These are phyloP conservation scores for Fusarium sp. DNA, from an alignment of 2,329 filamentous ascomycete species.

Conservation along the genomic window DNA sequence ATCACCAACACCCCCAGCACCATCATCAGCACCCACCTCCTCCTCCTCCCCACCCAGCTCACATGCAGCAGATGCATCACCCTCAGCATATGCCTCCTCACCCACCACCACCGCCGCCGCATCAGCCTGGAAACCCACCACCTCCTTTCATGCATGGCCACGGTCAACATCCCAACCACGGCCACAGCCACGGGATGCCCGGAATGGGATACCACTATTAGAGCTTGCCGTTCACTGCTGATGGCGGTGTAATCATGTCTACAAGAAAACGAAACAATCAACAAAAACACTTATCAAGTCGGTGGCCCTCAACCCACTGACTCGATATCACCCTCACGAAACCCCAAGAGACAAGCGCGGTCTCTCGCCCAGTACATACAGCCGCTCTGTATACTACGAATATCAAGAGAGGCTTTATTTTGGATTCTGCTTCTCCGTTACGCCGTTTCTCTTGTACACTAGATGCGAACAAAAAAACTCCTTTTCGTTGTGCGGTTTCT, in stretches of 20 bases:
- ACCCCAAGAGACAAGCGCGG: constrained; percentile 7
- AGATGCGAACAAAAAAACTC: constrained; percentile 18
- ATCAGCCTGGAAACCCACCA: constrained; percentile 35
- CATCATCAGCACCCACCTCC: constrained; percentile 23
- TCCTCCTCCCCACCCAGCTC: constrained; percentile 23
- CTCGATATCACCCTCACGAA: constrained; percentile 33
- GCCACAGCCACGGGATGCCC: constrained; percentile 40
- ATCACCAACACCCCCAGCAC: constrained; percentile 24
- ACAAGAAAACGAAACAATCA: not conserved
- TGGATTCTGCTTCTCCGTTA: constrained; percentile 35
- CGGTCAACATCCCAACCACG: constrained; percentile 21
- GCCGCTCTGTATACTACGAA: constrained; percentile 42
- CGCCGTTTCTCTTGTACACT: constrained; percentile 41
- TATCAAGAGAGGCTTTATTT: constrained; percentile 39
- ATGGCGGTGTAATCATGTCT: not conserved
- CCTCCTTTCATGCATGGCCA: constrained; percentile 42
- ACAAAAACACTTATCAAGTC: constrained; percentile 20
- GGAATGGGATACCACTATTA: constrained; percentile 47
- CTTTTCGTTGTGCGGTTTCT: constrained; percentile 3
- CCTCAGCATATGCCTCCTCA: constrained; percentile 35
- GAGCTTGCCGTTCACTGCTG: not conserved
- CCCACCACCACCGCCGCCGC: constrained; percentile 37
- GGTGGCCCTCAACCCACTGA: not conserved
- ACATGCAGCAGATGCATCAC: constrained; percentile 35
- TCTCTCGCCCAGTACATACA: constrained; percentile 37